A percentile compares a stretch with the other conserved stretches of the same genome.
Conservation (phyloP, 116 monocot genomes). For the Iris pallida region DNA sequence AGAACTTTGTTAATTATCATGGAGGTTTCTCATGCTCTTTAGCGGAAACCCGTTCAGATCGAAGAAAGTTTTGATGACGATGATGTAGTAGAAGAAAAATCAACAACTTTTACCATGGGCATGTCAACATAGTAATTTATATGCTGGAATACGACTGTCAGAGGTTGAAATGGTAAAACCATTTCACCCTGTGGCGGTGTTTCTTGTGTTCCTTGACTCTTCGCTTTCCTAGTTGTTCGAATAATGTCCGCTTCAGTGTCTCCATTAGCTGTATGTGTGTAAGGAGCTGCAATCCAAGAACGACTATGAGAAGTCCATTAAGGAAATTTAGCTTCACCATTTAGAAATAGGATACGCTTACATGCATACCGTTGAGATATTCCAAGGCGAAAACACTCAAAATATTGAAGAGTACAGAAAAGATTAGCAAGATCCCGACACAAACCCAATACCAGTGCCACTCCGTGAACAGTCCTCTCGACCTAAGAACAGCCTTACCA, state of each 20-base stretch:
- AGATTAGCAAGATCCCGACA: constrained; percentile 37
- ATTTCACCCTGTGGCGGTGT: constrained; percentile 23
- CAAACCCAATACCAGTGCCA: constrained; percentile 72
- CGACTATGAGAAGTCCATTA: neutral
- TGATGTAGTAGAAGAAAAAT: neutral
- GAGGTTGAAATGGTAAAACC: constrained; percentile 65
- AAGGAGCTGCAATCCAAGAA: constrained; percentile 5
- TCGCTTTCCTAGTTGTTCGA: neutral
- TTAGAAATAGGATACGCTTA: neutral
- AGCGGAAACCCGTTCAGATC: neutral
- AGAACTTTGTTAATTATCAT: too few species aligned
- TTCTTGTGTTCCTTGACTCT: neutral
- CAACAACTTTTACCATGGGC: constrained; percentile 46
- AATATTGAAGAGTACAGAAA: constrained; percentile 56
- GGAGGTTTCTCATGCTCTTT: too few species aligned
- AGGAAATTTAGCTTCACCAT: constrained; percentile 10
- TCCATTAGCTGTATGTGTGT: constrained; percentile 8
- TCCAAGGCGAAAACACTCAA: constrained; percentile 40
- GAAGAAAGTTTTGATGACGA: neutral
- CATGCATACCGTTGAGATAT: constrained; percentile 11
- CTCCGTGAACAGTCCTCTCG: constrained; percentile 50
- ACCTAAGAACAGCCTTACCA: constrained; percentile 37
- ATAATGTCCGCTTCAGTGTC: neutral
- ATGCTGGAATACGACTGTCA: constrained; percentile 64
- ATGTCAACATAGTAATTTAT: constrained; percentile 77